A percentile compares a stretch with the other conserved stretches of the same genome.
These are phyloP conservation scores for Zygosaccharomyces gambellarensis DNA, from an alignment of 805 yeast species.

Conservation along the genomic window DNA sequence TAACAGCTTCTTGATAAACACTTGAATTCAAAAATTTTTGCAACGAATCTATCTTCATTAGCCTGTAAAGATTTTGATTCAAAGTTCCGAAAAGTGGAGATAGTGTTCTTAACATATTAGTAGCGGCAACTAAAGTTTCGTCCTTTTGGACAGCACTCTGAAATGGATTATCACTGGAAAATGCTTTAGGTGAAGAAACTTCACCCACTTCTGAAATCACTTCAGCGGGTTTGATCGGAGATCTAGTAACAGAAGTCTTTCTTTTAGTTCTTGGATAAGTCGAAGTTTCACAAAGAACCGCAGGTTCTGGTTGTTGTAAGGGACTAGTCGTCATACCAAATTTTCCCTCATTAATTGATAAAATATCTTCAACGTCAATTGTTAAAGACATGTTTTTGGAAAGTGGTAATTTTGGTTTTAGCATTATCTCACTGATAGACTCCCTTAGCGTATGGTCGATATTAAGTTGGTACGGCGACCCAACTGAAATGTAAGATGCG, in stretches of 20 bases:
- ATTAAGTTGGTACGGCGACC: conserved; percentile 67
- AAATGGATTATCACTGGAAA: background rate
- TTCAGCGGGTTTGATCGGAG: background rate
- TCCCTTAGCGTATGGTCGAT: conserved; percentile 52
- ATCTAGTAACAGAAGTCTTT: background rate
- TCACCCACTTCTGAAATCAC: background rate
- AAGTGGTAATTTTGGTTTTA: conserved; percentile 38
- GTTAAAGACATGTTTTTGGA: conserved; percentile 2
- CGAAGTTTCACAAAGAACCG: background rate
- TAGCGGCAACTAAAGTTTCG: conserved; percentile 20
- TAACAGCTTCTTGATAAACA: conserved; percentile 33
- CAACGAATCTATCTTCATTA: conserved; percentile 71
- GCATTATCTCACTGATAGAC: conserved; percentile 39
- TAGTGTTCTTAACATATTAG: conserved; percentile 37
- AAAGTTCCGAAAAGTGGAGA: conserved; percentile 47
- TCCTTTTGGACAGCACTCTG: background rate
- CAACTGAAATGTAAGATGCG: conserved; percentile 57
- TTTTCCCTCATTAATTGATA: background rate
- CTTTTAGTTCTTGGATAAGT: background rate
- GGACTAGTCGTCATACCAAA: background rate
- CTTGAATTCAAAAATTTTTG: conserved; percentile 58
- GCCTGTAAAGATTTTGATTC: conserved; percentile 43
- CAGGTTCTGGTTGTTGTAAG: conserved; percentile 3
- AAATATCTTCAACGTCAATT: conserved; percentile 1
- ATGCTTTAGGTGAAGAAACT: background rate